Percentiles rank a stretch among this genome's conserved stretches.
Conservation (phyloP, 2,329 filamentous ascomycete species). For the Mollisia scopiformis region DNA sequence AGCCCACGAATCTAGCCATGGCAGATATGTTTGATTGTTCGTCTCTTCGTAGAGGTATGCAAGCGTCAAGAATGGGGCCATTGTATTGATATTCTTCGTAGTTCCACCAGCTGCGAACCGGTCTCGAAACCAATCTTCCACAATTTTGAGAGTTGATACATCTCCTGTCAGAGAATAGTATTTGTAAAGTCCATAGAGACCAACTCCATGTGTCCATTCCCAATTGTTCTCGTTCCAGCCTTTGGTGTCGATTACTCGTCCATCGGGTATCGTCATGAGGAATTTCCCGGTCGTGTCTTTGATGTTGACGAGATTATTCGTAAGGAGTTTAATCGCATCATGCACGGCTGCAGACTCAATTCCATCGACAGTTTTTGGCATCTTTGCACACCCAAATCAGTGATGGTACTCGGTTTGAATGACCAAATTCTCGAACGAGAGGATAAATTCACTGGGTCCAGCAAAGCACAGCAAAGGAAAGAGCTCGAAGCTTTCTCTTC, state of each 20-base stretch:
- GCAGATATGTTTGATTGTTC: constrained; percentile 67
- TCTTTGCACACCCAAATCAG: neutral
- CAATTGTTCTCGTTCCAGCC: constrained; percentile 79
- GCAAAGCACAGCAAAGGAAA: neutral
- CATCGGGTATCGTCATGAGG: constrained; percentile 70
- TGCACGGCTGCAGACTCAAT: neutral
- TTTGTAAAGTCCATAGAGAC: constrained; percentile 80
- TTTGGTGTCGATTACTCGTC: constrained; percentile 71
- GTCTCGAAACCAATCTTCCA: constrained; percentile 73
- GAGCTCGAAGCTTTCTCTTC: neutral
- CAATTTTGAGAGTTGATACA: constrained; percentile 60
- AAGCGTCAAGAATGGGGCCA: constrained; percentile 76
- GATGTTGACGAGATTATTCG: constrained; percentile 65
- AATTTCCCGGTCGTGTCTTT: constrained; percentile 75
- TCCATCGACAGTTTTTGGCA: neutral
- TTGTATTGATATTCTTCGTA: constrained; percentile 86
- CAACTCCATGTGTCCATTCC: constrained; percentile 83
- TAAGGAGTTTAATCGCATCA: constrained; percentile 5
- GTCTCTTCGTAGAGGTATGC: constrained; percentile 80
- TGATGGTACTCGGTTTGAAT: neutral
- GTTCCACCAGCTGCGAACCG: constrained; percentile 59
- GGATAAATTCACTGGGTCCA: neutral
- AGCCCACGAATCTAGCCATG: constrained; percentile 80
- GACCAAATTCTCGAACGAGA: neutral
- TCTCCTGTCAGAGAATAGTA: constrained; percentile 76